Evolutionary conservation across 495 filamentous ascomycete species (phyloP), one percentile per base, ranked within the genome.

Genomic region (Penicillium longicatenatum): DNA sequence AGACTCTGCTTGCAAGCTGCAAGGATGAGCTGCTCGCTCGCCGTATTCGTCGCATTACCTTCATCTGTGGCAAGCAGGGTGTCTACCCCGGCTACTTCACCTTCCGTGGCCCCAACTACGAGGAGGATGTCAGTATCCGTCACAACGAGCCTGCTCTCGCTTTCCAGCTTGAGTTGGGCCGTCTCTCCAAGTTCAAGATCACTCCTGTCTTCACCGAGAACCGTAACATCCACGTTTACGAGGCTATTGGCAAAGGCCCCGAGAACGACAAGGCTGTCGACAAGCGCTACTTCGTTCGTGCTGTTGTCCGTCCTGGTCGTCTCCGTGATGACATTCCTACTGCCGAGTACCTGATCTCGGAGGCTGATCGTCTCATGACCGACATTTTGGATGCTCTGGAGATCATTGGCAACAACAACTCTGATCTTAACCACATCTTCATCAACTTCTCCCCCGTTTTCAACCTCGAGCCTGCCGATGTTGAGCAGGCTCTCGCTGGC

Each of bases 381-480:
- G 94, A 98, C 68, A 98, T 98, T 70, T 82, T 98, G 47, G 94
- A 98, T 73, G 95, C 94, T 17, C 77, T 98, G 54, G 94, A 98
- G 83, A 95, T 98, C 64, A 93, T 97, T 66, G 95, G 95, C 56
- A 96, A 95, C 83, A 98, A 96, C 83, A 93, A 96, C 81, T 97
- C 94, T 46, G 94, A 98, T 81, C 82, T 98, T 65, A 98, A 98
- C 80, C 95, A 98, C 79, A 96, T 98, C 84, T 98, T 98, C 83
- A 92, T 98, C 80, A 97, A 98, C 83, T 98, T 98, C 80, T 91
- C 89, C 0, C 89, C 89, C 11, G 90, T 97, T 50, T 98, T 98
- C 86, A 91, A 92, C 67, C 84, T 98, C 37, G 79, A 90, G 69
- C 92, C 94, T 11, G 73, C 85, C 53, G 93, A 97, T 77, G 92